A percentile compares a stretch with the other conserved stretches of the same genome.
phyloP scores from a whole-genome alignment of 139 green algal genomes.

The Chlorella sp. region DNA sequence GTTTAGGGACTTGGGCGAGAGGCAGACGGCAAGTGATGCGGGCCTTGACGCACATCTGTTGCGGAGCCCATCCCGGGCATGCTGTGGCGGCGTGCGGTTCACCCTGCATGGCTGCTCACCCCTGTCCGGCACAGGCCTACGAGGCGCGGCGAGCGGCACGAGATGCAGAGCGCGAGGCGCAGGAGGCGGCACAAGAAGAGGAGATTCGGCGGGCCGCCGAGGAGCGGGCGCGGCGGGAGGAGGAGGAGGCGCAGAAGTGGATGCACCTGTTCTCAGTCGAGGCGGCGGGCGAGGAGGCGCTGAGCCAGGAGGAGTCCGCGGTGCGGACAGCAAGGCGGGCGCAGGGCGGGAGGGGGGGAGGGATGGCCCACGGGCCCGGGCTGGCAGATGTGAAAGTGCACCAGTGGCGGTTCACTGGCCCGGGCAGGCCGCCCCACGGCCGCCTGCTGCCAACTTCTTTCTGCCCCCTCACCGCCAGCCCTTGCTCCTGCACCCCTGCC shows the following conservation, averaged over 20 bases:
- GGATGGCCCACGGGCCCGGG: too few relatives aligned
- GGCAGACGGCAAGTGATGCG: too few relatives aligned
- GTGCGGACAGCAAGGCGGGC: too few relatives aligned
- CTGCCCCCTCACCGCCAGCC: not conserved
- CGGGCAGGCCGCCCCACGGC: too few relatives aligned
- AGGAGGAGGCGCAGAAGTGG: slow-evolving; percentile 86
- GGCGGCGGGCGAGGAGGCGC: slow-evolving; percentile 63
- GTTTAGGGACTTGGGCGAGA: too few relatives aligned
- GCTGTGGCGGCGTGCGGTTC: too few relatives aligned
- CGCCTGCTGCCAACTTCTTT: too few relatives aligned
- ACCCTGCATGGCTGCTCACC: too few relatives aligned
- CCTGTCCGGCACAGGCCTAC: slow-evolving; percentile 54
- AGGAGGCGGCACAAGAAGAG: slow-evolving; percentile 75
- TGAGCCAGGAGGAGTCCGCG: slow-evolving; percentile 47
- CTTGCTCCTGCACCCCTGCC: not conserved
- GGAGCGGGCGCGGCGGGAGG: slow-evolving; percentile 62
- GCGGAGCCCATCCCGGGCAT: too few relatives aligned
- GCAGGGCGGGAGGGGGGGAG: not conserved
- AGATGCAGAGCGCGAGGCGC: slow-evolving; percentile 76
- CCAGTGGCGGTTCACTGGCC: too few relatives aligned
- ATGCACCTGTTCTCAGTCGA: slow-evolving; percentile 82
- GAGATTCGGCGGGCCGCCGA: slow-evolving; percentile 71
- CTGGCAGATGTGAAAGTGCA: too few relatives aligned
- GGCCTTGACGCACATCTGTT: too few relatives aligned
- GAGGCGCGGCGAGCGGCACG: slow-evolving; percentile 58